Conservation (phyloP, 495 filamentous ascomycete species). For the Penicillium desertorum region DNA sequence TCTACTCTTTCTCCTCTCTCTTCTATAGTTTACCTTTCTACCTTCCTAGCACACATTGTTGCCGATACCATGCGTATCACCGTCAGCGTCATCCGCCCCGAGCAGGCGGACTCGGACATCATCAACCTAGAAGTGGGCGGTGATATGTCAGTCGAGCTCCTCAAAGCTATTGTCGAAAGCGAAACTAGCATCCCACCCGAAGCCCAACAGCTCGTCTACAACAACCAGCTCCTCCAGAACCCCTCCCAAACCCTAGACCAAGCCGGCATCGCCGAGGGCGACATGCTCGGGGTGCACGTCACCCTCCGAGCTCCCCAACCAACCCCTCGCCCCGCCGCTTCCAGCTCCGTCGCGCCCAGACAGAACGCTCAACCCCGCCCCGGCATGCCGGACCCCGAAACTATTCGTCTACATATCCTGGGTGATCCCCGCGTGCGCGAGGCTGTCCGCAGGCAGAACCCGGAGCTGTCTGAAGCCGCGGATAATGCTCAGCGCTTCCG, state of each 20-base stretch:
- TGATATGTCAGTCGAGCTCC: slow-evolving; percentile 79
- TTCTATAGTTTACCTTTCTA: background rate
- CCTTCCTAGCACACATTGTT: background rate
- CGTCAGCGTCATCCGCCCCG: slow-evolving; percentile 74
- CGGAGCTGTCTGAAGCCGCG: slow-evolving; percentile 73
- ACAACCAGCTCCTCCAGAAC: slow-evolving; percentile 76
- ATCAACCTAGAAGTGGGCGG: slow-evolving; percentile 79
- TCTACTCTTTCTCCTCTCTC: slow-evolving; percentile 3
- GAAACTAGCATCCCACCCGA: slow-evolving; percentile 55
- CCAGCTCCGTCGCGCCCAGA: slow-evolving; percentile 35
- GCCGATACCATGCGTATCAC: slow-evolving; percentile 64
- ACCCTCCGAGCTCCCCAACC: slow-evolving; percentile 30
- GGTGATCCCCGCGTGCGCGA: slow-evolving; percentile 71
- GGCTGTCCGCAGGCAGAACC: slow-evolving; percentile 65
- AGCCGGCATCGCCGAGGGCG: slow-evolving; percentile 80
- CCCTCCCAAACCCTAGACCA: slow-evolving; percentile 77
- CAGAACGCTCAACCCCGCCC: slow-evolving; percentile 43
- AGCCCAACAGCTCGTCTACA: slow-evolving; percentile 71
- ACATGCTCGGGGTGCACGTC: slow-evolving; percentile 87
- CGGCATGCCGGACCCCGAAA: slow-evolving; percentile 68
- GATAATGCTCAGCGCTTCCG: slow-evolving; percentile 76
- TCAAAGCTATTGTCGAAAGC: slow-evolving; percentile 79
- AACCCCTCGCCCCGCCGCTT: slow-evolving; percentile 15
- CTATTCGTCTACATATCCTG: slow-evolving; percentile 76
- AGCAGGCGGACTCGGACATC: slow-evolving; percentile 72